Evolutionary conservation across 176 grass and related monocot genomes (phyloP).

Genomic region (Eleusine coracana): DNA sequence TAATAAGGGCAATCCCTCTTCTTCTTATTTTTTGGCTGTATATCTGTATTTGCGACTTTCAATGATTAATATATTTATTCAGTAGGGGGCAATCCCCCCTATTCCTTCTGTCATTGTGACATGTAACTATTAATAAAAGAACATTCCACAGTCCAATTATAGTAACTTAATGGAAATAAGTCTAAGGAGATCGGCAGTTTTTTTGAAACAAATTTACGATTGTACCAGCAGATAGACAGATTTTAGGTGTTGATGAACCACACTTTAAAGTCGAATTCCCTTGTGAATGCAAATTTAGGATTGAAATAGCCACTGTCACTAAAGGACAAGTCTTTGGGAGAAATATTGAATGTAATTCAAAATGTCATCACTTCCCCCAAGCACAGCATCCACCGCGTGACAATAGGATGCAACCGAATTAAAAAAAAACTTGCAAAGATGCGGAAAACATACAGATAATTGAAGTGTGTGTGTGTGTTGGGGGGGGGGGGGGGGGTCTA

Average conservation of each 20-base stretch:
- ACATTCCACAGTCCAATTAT: not conserved
- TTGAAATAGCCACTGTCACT: too few species aligned
- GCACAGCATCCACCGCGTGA: not conserved
- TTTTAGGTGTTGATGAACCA: not conserved
- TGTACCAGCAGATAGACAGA: not conserved
- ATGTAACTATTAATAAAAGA: constrained; percentile 24
- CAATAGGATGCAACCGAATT: not conserved
- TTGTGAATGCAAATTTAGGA: not conserved
- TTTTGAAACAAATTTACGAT: not conserved
- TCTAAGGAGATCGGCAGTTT: not conserved
- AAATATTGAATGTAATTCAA: constrained; percentile 23
- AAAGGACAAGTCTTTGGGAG: not conserved
- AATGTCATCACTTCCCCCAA: not conserved
- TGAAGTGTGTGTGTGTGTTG: constrained; percentile 1
- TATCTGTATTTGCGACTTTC: too few species aligned
- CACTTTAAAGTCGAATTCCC: not conserved
- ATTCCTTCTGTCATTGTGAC: not conserved
- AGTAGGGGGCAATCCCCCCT: too few species aligned
- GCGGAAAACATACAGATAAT: constrained; percentile 11
- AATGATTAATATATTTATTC: too few species aligned
- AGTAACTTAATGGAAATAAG: not conserved
- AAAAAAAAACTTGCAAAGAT: not conserved
- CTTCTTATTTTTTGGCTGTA: too few species aligned
- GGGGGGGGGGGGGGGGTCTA: not conserved
- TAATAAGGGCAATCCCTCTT: not conserved